Evolutionary conservation across 176 grass and related monocot genomes (phyloP).

Genomic region (Stipa capillata): DNA sequence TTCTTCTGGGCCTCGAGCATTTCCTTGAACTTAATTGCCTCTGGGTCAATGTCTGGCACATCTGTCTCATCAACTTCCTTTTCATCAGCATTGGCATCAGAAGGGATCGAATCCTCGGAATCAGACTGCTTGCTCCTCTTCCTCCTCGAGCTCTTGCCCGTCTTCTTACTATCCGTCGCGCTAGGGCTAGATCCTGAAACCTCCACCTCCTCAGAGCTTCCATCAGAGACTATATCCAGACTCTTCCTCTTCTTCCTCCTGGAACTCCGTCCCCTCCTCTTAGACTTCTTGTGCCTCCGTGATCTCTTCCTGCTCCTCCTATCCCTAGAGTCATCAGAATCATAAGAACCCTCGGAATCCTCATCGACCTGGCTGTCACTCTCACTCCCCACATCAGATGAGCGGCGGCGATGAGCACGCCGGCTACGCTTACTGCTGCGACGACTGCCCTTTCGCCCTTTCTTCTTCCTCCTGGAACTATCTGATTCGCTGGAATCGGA

Average conservation of each 20-base stretch:
- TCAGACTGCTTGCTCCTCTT: slow-evolving; percentile 36
- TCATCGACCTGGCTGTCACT: slow-evolving; percentile 30
- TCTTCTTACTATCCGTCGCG: slow-evolving; percentile 27
- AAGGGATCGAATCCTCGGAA: slow-evolving; percentile 25
- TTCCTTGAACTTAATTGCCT: slow-evolving; percentile 85
- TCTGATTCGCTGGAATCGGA: slow-evolving; percentile 40
- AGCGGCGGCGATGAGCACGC: neutral
- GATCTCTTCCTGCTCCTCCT: slow-evolving; percentile 44
- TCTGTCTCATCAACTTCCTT: slow-evolving; percentile 27
- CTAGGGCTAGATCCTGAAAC: slow-evolving; percentile 24
- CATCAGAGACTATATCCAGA: slow-evolving; percentile 2
- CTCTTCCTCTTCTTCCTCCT: slow-evolving; percentile 36
- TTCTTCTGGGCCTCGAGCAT: slow-evolving; percentile 91
- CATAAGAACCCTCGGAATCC: slow-evolving; percentile 40
- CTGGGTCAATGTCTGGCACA: slow-evolving; percentile 54
- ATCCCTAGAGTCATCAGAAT: slow-evolving; percentile 45
- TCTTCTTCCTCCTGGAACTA: slow-evolving; percentile 34
- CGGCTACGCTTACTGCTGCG: slow-evolving; percentile 34
- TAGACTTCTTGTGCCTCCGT: slow-evolving; percentile 37
- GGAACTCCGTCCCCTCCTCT: slow-evolving; percentile 36
- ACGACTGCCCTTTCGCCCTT: slow-evolving; percentile 34
- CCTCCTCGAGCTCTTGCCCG: slow-evolving; percentile 29
- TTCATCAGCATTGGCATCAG: slow-evolving; percentile 34
- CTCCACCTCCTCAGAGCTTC: slow-evolving; percentile 43
- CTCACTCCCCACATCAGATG: slow-evolving; percentile 22